Conservation (phyloP, 805 yeast genomes). For the Starmerella floris region DNA sequence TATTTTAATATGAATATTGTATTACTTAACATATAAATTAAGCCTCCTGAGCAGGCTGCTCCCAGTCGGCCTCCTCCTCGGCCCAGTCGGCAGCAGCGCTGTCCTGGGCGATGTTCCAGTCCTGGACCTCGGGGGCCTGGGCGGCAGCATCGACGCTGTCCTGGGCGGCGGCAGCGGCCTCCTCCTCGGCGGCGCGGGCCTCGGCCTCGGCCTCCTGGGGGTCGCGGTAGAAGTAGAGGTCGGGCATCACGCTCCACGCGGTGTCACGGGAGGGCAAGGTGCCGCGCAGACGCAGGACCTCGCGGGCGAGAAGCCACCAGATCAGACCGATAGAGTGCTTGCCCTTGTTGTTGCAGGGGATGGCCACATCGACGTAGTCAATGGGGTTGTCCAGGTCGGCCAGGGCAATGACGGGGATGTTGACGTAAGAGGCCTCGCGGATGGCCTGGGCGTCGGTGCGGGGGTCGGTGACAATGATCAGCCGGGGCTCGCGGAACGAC, state of each 20-base stretch:
- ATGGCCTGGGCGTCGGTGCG: slow-evolving; percentile 99
- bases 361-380: slow-evolving; percentile 98
- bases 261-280: slow-evolving; percentile 89
- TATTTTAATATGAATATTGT: too few species aligned
- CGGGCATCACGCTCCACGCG: slow-evolving; percentile 99
- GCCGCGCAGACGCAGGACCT: slow-evolving; percentile 98
- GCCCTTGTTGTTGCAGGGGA: slow-evolving; percentile 99
- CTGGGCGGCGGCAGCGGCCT: slow-evolving; percentile 55
- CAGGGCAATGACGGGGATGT: slow-evolving; percentile 99
- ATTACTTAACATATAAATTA: background rate
- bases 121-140: slow-evolving; percentile 26
- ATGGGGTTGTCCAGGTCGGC: slow-evolving; percentile 98
- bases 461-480: slow-evolving; percentile 98
- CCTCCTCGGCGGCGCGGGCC: slow-evolving; percentile 48
- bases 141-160: slow-evolving; percentile 36
- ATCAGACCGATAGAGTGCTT: slow-evolving; percentile 98
- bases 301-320: slow-evolving; percentile 99
- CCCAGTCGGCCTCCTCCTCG: slow-evolving; percentile 30
- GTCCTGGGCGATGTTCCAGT: slow-evolving; percentile 32
- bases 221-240: slow-evolving; percentile 99
- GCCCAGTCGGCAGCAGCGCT: slow-evolving; percentile 40
- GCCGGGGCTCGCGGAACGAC: slow-evolving; percentile 99
- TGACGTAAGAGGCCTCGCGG: slow-evolving; percentile 98
- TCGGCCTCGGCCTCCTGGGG: slow-evolving; percentile 95
- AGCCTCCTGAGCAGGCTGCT: slow-evolving; percentile 19